Evolutionary conservation across 805 yeast species (phyloP).

Genomic region (Candida krabiensis): DNA sequence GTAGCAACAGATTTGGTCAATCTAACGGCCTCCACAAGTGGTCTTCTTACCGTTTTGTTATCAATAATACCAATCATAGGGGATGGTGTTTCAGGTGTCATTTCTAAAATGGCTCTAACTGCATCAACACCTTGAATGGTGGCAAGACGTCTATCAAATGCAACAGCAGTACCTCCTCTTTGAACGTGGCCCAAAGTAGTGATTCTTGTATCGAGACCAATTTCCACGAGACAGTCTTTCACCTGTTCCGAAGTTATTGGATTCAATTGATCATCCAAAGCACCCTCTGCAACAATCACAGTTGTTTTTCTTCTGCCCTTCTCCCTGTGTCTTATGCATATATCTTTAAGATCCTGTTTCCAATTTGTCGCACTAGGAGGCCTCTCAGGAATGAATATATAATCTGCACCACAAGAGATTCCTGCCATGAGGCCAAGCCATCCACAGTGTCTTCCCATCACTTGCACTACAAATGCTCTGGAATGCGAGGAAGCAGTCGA

Average conservation of each 20-base stretch:
- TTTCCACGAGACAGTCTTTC: slow-evolving; percentile 72
- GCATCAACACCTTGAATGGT: slow-evolving; percentile 98
- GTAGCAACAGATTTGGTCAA: slow-evolving; percentile 87
- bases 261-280: slow-evolving; percentile 75
- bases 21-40: slow-evolving; percentile 86
- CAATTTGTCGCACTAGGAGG: slow-evolving; percentile 77
- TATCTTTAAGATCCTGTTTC: slow-evolving; percentile 75
- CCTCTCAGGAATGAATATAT: slow-evolving; percentile 89
- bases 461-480: slow-evolving; percentile 96
- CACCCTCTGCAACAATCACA: slow-evolving; percentile 98
- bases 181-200: slow-evolving; percentile 97
- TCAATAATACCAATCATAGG: slow-evolving; percentile 92
- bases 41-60: slow-evolving; percentile 81
- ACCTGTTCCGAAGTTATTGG: slow-evolving; percentile 83
- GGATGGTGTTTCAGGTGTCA: slow-evolving; percentile 88
- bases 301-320: slow-evolving; percentile 93
- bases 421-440: slow-evolving; percentile 99
- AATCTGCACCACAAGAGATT: slow-evolving; percentile 94
- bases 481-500: slow-evolving; percentile 98
- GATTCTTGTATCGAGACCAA: slow-evolving; percentile 92
- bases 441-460: slow-evolving; percentile 99
- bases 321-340: slow-evolving; percentile 75
- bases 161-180: slow-evolving; percentile 98
- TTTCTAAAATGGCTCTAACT: slow-evolving; percentile 84
- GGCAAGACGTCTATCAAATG: slow-evolving; percentile 87